A percentile compares a stretch with the other conserved stretches of the same genome.
Evolutionary conservation across 2,329 filamentous ascomycete genomes (phyloP).

Genomic region (Colletotrichum sp.): DNA sequence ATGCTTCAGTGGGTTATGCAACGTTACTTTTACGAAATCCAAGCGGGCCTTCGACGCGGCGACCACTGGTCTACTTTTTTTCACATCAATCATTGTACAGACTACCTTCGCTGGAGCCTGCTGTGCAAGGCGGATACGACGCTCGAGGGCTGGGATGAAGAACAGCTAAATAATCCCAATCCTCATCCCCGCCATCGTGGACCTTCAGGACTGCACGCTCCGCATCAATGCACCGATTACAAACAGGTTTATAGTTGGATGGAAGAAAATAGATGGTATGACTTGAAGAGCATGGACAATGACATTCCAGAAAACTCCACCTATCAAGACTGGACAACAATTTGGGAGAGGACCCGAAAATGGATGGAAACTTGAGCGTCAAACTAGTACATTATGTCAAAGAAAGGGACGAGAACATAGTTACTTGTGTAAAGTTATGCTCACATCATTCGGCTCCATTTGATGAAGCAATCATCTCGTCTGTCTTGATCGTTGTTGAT

Average conservation of each 20-base stretch:
- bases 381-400: too few species aligned
- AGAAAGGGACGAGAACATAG: too few species aligned
- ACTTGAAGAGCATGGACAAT: background rate
- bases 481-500: too few species aligned
- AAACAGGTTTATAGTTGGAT: background rate
- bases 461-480: too few species aligned
- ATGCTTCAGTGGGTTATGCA: background rate
- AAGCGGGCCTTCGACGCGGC: background rate
- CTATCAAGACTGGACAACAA: background rate
- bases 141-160: background rate
- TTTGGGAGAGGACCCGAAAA: background rate
- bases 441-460: too few species aligned
- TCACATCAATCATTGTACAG: background rate
- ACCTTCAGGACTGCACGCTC: background rate
- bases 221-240: background rate
- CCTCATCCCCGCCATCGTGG: background rate
- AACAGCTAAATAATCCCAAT: background rate
- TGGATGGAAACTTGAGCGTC: background rate
- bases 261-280: background rate
- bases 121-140: background rate
- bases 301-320: background rate
- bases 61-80: background rate
- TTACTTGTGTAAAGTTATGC: too few species aligned
- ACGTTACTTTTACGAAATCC: background rate
- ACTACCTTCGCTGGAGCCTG: background rate